These are phyloP conservation scores for Dioscorea zingiberensis DNA, from an alignment of 106 monocot species.

Conservation along the genomic window DNA sequence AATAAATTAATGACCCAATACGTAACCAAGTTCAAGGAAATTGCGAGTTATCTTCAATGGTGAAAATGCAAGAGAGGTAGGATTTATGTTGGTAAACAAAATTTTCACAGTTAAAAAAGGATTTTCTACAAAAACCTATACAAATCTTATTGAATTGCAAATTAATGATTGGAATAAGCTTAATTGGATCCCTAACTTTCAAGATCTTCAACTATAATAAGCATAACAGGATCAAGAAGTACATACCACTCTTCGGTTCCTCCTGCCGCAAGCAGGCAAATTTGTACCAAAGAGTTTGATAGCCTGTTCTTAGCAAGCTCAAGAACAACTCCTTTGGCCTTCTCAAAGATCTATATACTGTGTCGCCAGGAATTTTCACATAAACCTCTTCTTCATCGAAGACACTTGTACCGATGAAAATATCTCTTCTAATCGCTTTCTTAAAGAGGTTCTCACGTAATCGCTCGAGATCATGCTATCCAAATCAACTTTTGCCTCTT, in stretches of 20 bases:
- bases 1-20: no score
- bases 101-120: no score
- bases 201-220: background rate
- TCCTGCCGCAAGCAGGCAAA: conserved; percentile 67
- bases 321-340: conserved; percentile 70
- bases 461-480: conserved; percentile 81
- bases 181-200: background rate
- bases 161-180: background rate
- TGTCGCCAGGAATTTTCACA: conserved; percentile 77
- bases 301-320: conserved; percentile 73
- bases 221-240: background rate
- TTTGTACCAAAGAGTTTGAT: conserved; percentile 81
- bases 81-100: no score
- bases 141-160: no score
- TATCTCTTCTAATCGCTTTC: conserved; percentile 85
- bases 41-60: no score
- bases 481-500: conserved; percentile 71
- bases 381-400: conserved; percentile 88
- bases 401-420: conserved; percentile 83
- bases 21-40: no score
- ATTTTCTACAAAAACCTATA: no score
- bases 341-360: conserved; percentile 57
- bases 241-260: conserved; percentile 79
- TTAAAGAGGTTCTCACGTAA: conserved; percentile 81
- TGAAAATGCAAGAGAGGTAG: no score